phyloP scores from a whole-genome alignment of 2,329 filamentous ascomycete genomes.

The Macrophomina pseudophaseolina region DNA sequence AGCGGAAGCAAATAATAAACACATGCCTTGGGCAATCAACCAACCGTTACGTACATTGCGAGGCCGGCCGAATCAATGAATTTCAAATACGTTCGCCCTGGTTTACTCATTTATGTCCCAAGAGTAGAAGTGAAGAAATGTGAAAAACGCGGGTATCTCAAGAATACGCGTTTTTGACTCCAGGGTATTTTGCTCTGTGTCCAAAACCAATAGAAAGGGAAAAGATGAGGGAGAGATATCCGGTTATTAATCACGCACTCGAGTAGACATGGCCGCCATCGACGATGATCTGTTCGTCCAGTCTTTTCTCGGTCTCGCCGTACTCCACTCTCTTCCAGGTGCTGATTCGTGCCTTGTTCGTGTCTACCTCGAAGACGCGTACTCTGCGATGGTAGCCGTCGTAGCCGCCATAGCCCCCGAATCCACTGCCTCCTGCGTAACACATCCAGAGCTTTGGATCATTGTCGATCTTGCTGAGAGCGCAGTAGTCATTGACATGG shows the following conservation, averaged over 20 bases:
- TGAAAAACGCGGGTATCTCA: slow-evolving; percentile 12
- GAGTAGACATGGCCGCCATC: slow-evolving; percentile 58
- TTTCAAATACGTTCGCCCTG: background rate
- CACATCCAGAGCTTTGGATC: slow-evolving; percentile 87
- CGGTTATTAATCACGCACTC: background rate
- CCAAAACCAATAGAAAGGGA: slow-evolving; percentile 14
- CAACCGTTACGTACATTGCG: background rate
- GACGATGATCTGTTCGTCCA: slow-evolving; percentile 67
- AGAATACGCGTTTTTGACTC: slow-evolving; percentile 17
- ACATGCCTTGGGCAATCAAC: background rate
- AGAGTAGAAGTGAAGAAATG: background rate
- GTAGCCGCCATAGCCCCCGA: slow-evolving; percentile 95
- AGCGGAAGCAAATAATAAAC: background rate
- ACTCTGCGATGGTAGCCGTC: slow-evolving; percentile 82
- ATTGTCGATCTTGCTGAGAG: slow-evolving; percentile 61
- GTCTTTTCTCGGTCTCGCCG: slow-evolving; percentile 56
- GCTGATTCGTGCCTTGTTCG: slow-evolving; percentile 83
- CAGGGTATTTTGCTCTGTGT: slow-evolving; percentile 15
- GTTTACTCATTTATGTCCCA: background rate
- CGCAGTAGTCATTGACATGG: slow-evolving; percentile 96
- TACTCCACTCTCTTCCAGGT: slow-evolving; percentile 92
- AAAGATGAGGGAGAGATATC: background rate
- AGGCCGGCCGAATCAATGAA: background rate
- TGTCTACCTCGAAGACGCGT: slow-evolving; percentile 90
- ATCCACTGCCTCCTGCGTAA: slow-evolving; percentile 88